These are phyloP conservation scores for Cajanus cajan DNA, from an alignment of 306 rosid species.

Conservation along the genomic window DNA sequence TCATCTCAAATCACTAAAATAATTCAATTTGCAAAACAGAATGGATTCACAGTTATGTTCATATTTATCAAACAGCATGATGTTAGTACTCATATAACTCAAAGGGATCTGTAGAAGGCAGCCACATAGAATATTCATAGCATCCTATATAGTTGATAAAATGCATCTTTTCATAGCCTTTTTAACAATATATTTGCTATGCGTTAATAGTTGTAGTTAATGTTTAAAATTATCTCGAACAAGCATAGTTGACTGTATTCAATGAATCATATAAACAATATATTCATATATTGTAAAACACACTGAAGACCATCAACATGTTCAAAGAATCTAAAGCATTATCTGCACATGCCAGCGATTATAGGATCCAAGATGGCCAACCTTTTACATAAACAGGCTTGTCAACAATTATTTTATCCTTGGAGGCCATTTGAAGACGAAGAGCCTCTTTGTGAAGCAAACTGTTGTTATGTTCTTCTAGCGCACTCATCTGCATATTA, in stretches of 20 bases:
- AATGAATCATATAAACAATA: too few relatives aligned
- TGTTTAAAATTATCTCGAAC: too few relatives aligned
- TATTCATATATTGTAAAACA: slow-evolving; percentile 12
- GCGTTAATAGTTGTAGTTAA: background rate
- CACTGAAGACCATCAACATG: background rate
- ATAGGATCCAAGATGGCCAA: slow-evolving; percentile 37
- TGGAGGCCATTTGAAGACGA: slow-evolving; percentile 94
- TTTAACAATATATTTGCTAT: background rate
- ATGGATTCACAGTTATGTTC: background rate
- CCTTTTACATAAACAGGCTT: slow-evolving; percentile 95
- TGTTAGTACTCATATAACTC: slow-evolving; percentile 3
- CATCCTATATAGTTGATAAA: slow-evolving; percentile 4
- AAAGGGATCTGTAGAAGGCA: slow-evolving; percentile 9
- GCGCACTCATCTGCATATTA: slow-evolving; percentile 99
- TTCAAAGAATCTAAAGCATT: background rate
- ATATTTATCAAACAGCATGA: background rate
- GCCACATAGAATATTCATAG: background rate
- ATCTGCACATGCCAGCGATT: background rate
- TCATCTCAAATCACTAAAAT: background rate
- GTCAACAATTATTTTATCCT: slow-evolving; percentile 81
- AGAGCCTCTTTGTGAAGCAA: slow-evolving; percentile 99
- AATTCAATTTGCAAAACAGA: background rate
- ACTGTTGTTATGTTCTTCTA: slow-evolving; percentile 95
- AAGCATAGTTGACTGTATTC: too few relatives aligned
- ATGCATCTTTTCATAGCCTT: slow-evolving; percentile 6